Evolutionary conservation across 2,329 filamentous ascomycete genomes (phyloP).

Genomic region (Fusarium algeriense): DNA sequence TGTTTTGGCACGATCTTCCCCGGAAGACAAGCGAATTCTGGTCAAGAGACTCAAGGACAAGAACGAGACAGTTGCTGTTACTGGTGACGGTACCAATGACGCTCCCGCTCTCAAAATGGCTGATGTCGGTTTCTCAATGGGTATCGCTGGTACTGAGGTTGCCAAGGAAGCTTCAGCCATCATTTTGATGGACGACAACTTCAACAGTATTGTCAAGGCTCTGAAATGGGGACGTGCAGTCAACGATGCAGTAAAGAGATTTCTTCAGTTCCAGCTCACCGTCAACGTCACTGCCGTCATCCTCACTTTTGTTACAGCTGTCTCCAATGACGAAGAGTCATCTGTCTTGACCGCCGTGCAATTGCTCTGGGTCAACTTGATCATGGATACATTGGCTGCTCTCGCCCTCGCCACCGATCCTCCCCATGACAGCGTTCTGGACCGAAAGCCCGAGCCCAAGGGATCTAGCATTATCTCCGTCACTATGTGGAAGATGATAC

Average conservation of each 20-base stretch:
- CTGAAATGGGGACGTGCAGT: slow-evolving; percentile 84
- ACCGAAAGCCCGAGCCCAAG: slow-evolving; percentile 76
- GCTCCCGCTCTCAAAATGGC: slow-evolving; percentile 84
- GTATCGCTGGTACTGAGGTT: slow-evolving; percentile 84
- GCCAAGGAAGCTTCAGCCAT: slow-evolving; percentile 88
- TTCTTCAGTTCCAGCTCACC: slow-evolving; percentile 81
- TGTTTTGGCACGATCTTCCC: slow-evolving; percentile 79
- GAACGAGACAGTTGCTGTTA: slow-evolving; percentile 84
- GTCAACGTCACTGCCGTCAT: slow-evolving; percentile 94
- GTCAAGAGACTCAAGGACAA: slow-evolving; percentile 78
- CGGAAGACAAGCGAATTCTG: slow-evolving; percentile 80
- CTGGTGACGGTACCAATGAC: slow-evolving; percentile 87
- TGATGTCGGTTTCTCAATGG: slow-evolving; percentile 89
- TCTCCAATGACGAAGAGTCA: slow-evolving; percentile 74
- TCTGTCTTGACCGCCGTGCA: slow-evolving; percentile 91
- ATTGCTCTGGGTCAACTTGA: slow-evolving; percentile 95
- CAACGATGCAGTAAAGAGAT: slow-evolving; percentile 82
- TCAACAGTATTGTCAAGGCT: slow-evolving; percentile 86
- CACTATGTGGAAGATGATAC: slow-evolving; percentile 99
- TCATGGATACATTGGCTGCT: slow-evolving; percentile 96
- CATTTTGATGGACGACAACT: slow-evolving; percentile 90
- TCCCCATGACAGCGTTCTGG: slow-evolving; percentile 82
- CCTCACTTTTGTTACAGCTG: slow-evolving; percentile 88
- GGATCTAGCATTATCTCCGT: slow-evolving; percentile 77
- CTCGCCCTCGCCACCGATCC: slow-evolving; percentile 90